A percentile compares a stretch with the other conserved stretches of the same genome.
phyloP scores from a whole-genome alignment of 345 rosid species.

The Punica granatum region DNA sequence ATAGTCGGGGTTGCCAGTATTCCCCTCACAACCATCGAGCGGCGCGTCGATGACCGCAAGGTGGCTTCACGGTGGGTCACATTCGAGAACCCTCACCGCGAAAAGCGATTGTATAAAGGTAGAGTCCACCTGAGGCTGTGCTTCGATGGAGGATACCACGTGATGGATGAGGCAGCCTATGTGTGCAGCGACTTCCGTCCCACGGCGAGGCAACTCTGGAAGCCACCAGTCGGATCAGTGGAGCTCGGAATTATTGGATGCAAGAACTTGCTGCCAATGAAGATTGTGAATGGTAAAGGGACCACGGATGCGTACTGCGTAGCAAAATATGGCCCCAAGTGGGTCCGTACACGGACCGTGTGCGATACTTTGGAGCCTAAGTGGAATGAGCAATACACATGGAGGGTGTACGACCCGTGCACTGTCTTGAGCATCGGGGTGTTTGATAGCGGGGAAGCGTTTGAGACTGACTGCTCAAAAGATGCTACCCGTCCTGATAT shows the following conservation, averaged over 20 bases:
- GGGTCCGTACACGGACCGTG: constrained; percentile 86
- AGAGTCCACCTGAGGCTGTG: constrained; percentile 70
- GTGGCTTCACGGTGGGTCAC: constrained; percentile 64
- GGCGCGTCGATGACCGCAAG: constrained; percentile 82
- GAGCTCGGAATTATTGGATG: constrained; percentile 83
- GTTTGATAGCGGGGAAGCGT: constrained; percentile 57
- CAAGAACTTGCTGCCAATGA: constrained; percentile 72
- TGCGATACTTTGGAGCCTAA: constrained; percentile 65
- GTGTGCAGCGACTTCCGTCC: constrained; percentile 82
- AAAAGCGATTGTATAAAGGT: constrained; percentile 53
- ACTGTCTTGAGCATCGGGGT: constrained; percentile 74
- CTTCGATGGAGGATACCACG: constrained; percentile 93
- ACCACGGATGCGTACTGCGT: constrained; percentile 76
- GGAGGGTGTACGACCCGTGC: constrained; percentile 82
- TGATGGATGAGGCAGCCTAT: constrained; percentile 87
- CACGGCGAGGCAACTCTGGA: constrained; percentile 91
- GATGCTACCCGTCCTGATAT: constrained; percentile 51
- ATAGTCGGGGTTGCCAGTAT: constrained; percentile 38
- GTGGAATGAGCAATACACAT: constrained; percentile 95
- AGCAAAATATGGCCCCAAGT: constrained; percentile 78
- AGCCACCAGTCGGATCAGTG: constrained; percentile 63
- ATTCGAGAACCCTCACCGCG: constrained; percentile 42
- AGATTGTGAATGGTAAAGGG: constrained; percentile 50
- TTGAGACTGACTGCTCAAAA: constrained; percentile 29
- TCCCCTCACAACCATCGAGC: constrained; percentile 45